These are phyloP conservation scores for Physaria fendleri DNA, from an alignment of 345 rosid species.

Conservation along the genomic window DNA sequence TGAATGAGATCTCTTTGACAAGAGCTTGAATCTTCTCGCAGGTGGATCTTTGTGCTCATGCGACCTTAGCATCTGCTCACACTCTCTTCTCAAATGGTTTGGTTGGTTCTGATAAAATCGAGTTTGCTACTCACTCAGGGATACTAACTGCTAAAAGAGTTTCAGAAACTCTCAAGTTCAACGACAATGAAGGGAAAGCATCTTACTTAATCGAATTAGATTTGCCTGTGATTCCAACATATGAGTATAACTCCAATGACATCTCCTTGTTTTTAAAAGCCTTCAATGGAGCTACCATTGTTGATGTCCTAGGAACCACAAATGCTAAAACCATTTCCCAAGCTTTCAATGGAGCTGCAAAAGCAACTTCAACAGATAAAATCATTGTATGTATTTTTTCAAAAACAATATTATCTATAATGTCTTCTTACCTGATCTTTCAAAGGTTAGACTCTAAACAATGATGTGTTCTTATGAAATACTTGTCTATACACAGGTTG, in stretches of 20 bases:
- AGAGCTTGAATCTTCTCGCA: conserved; percentile 5
- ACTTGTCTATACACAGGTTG: conserved; percentile 10
- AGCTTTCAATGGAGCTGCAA: conserved; percentile 39
- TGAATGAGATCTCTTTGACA: not conserved
- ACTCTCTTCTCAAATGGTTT: conserved; percentile 44
- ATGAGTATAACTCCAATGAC: conserved; percentile 34
- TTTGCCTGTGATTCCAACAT: conserved; percentile 37
- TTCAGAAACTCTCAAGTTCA: not conserved
- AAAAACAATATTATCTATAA: not conserved
- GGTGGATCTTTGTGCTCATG: conserved; percentile 67
- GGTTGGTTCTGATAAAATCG: conserved; percentile 34
- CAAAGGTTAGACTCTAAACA: no score
- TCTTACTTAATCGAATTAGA: conserved; percentile 43
- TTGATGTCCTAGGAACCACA: conserved; percentile 45
- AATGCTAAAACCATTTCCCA: conserved; percentile 3
- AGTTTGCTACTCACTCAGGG: conserved; percentile 56
- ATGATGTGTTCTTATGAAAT: not conserved
- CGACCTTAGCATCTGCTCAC: conserved; percentile 70
- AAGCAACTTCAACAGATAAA: conserved; percentile 31
- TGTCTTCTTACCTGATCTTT: not conserved
- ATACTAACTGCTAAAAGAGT: conserved; percentile 53
- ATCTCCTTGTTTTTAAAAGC: conserved; percentile 16
- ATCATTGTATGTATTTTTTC: conserved; percentile 34
- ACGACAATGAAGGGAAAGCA: conserved; percentile 3
- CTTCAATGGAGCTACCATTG: conserved; percentile 30